Conservation (phyloP, 2,329 filamentous ascomycete species). For the Botrytis hyacinthi region DNA sequence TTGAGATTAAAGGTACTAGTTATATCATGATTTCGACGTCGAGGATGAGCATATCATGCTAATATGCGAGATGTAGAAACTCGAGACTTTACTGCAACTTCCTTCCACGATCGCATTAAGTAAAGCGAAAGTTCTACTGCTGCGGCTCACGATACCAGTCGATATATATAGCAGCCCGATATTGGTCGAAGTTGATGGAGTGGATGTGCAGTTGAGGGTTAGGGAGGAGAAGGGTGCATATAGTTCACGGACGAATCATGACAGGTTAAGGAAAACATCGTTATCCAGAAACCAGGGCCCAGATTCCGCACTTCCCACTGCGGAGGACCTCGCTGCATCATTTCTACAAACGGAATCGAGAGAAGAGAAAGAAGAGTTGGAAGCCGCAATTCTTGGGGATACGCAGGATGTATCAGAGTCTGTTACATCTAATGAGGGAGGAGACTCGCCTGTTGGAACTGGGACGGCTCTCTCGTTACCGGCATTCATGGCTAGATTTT, state of each 20-base stretch:
- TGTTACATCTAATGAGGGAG: constrained; percentile 58
- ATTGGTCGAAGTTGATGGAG: constrained; percentile 74
- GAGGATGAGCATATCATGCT: constrained; percentile 25
- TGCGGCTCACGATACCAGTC: constrained; percentile 81
- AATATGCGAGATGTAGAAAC: constrained; percentile 58
- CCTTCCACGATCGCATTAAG: constrained; percentile 69
- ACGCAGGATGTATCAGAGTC: constrained; percentile 62
- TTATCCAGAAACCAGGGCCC: constrained; percentile 23
- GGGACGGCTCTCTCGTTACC: constrained; percentile 69
- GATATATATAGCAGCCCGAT: constrained; percentile 87
- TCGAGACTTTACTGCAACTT: constrained; percentile 70
- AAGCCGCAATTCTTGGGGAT: constrained; percentile 65
- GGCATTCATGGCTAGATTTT: constrained; percentile 65
- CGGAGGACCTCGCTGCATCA: constrained; percentile 71
- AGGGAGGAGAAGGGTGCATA: constrained; percentile 34
- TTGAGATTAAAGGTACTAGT: constrained; percentile 68
- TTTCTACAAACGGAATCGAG: constrained; percentile 71
- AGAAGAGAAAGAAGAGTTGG: constrained; percentile 64
- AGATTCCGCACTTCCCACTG: constrained; percentile 57
- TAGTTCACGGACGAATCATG: constrained; percentile 36
- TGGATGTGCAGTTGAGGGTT: constrained; percentile 67
- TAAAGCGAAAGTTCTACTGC: constrained; percentile 70
- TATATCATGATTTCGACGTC: constrained; percentile 22
- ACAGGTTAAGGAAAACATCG: constrained; percentile 37
- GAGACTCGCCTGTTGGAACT: constrained; percentile 60